Conservation (phyloP, 257 asterid species). For the Salvia hispanica region DNA sequence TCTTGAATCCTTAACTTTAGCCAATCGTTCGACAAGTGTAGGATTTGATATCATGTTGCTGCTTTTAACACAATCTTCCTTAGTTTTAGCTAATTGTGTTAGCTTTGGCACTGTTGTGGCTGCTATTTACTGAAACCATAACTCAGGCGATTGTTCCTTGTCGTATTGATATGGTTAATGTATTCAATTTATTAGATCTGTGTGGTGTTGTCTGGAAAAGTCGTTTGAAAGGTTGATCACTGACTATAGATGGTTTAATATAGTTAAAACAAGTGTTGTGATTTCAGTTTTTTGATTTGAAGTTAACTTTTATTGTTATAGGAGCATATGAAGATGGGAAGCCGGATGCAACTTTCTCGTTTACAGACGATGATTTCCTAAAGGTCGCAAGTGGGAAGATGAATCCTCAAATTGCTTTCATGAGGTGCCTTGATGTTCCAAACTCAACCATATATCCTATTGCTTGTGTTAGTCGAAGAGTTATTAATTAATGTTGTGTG, state of each 20-base stretch:
- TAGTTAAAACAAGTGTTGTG: neutral
- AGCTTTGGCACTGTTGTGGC: neutral
- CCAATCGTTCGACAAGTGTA: no score
- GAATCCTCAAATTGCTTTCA: slow-evolving; percentile 70
- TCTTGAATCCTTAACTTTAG: no score
- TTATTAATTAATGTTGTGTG: neutral
- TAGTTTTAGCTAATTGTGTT: neutral
- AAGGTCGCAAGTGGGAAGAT: slow-evolving; percentile 58
- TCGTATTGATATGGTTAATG: neutral
- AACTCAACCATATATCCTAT: neutral
- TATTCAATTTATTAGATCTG: neutral
- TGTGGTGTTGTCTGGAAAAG: slow-evolving; percentile 11
- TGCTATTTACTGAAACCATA: neutral
- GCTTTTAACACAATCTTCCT: neutral
- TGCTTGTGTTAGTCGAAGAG: neutral
- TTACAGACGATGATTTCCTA: slow-evolving; percentile 60
- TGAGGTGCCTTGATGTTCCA: slow-evolving; percentile 46
- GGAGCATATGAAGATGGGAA: slow-evolving; percentile 86
- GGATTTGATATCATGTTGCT: neutral
- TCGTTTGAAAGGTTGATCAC: slow-evolving; percentile 52
- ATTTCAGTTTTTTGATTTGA: neutral
- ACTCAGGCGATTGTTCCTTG: neutral
- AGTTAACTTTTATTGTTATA: slow-evolving; percentile 20
- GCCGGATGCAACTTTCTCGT: no score
- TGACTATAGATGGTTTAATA: neutral